A percentile compares a stretch with the other conserved stretches of the same genome.
Conservation (phyloP, 2,329 filamentous ascomycete genomes). For the Botrytis medusae region DNA sequence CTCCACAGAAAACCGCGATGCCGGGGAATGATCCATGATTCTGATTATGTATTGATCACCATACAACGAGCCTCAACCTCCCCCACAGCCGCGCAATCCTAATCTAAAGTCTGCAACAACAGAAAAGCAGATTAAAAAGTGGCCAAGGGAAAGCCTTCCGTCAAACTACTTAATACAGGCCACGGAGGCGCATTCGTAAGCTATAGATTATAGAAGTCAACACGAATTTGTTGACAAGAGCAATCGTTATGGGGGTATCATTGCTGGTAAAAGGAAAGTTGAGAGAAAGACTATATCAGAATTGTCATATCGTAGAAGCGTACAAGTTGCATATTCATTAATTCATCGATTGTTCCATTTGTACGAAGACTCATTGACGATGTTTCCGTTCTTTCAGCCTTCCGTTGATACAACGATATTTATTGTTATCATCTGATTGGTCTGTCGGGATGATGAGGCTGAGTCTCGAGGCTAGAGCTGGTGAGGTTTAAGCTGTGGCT, state of each 20-base stretch:
- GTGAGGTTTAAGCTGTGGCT: not conserved
- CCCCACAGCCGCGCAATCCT: slow-evolving; percentile 27
- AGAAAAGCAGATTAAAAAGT: not conserved
- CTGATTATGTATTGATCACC: slow-evolving; percentile 16
- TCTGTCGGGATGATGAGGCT: not conserved
- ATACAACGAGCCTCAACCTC: slow-evolving; percentile 29
- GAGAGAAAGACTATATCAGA: not conserved
- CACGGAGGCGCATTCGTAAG: slow-evolving; percentile 31
- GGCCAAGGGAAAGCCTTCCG: not conserved
- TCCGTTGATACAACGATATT: not conserved
- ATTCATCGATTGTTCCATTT: slow-evolving; percentile 4
- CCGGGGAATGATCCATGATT: slow-evolving; percentile 44
- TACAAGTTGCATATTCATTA: slow-evolving; percentile 7
- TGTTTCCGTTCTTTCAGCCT: slow-evolving; percentile 24
- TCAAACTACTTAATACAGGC: slow-evolving; percentile 22
- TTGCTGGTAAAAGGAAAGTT: slow-evolving; percentile 29
- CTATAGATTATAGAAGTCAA: slow-evolving; percentile 17
- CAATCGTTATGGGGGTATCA: slow-evolving; percentile 39
- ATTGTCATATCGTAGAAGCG: slow-evolving; percentile 3
- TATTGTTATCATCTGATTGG: slow-evolving; percentile 1
- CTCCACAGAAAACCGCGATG: slow-evolving; percentile 48
- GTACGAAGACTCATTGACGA: not conserved
- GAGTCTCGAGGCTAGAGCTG: slow-evolving; percentile 14
- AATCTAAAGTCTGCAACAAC: not conserved
- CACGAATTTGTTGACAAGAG: slow-evolving; percentile 29